Evolutionary conservation across 768 basidiomycete genomes (phyloP).

Genomic region (Boletellus ananas): DNA sequence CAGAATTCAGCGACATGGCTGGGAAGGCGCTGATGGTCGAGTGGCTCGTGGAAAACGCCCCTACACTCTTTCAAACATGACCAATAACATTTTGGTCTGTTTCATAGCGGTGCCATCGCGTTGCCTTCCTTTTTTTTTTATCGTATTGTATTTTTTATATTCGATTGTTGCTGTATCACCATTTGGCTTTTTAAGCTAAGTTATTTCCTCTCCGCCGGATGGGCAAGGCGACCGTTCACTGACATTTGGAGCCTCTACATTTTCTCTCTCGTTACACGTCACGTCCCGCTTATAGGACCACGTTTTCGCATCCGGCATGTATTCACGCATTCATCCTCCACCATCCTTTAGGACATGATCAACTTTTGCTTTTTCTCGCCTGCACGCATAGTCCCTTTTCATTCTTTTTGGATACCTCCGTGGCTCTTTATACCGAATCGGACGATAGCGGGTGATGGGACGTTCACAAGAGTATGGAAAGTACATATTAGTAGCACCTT

Average conservation of each 20-base stretch:
- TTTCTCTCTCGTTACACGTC: too few species aligned
- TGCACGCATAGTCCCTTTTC: neutral
- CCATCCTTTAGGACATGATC: too few species aligned
- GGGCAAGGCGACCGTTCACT: too few species aligned
- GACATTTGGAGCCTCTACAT: too few species aligned
- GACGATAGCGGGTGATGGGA: too few species aligned
- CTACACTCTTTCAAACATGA: slow-evolving; percentile 40
- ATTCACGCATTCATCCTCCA: too few species aligned
- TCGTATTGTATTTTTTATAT: slow-evolving; percentile 21
- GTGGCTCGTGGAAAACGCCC: slow-evolving; percentile 91
- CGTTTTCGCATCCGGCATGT: too few species aligned
- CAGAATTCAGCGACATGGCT: slow-evolving; percentile 97
- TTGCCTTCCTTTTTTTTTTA: slow-evolving; percentile 15
- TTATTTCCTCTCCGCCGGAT: too few species aligned
- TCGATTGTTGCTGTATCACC: neutral
- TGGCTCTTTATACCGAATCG: neutral
- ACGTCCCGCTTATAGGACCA: too few species aligned
- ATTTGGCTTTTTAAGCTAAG: too few species aligned
- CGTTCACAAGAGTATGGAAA: slow-evolving; percentile 8
- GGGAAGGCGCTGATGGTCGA: slow-evolving; percentile 91
- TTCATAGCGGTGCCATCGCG: neutral
- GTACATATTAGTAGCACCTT: neutral
- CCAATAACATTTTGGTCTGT: neutral
- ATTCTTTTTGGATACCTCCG: neutral
- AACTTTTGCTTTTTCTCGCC: neutral